phyloP scores from a whole-genome alignment of 371 early-diverging fungal species.

The Cladochytrium tenue region DNA sequence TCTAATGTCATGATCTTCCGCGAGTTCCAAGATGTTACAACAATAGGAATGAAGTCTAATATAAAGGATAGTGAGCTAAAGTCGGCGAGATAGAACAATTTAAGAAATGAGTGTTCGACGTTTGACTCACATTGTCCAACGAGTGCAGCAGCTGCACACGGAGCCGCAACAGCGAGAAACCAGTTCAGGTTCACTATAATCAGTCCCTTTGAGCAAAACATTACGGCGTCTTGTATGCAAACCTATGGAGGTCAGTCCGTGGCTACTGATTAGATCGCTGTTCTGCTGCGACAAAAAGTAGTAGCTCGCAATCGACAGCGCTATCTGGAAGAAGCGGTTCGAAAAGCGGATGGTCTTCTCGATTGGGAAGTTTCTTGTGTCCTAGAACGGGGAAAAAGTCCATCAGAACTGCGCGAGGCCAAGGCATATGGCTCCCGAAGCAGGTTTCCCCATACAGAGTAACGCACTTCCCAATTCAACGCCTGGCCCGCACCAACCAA shows the following conservation, averaged over 20 bases:
- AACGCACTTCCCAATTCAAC: no score
- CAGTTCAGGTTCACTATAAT: slow-evolving; percentile 27
- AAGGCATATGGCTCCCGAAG: no score
- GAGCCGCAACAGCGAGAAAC: slow-evolving; percentile 27
- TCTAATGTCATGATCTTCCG: slow-evolving; percentile 32
- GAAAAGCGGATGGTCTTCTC: slow-evolving; percentile 38
- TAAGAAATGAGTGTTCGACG: not conserved
- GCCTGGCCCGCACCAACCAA: no score
- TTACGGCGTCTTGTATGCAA: not conserved
- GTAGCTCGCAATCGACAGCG: slow-evolving; percentile 26
- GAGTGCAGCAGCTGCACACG: slow-evolving; percentile 24
- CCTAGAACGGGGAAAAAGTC: not conserved
- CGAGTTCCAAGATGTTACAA: slow-evolving; percentile 35
- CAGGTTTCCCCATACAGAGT: no score
- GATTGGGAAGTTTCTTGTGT: slow-evolving; percentile 29
- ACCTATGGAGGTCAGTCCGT: slow-evolving; percentile 18
- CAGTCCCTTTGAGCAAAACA: not conserved
- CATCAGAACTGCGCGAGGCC: no score
- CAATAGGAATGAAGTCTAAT: slow-evolving; percentile 31
- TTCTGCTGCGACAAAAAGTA: slow-evolving; percentile 29
- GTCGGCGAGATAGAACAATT: not conserved
- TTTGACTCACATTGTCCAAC: slow-evolving; percentile 28
- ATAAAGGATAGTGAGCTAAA: not conserved
- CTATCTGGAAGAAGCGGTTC: slow-evolving; percentile 31
- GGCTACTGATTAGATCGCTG: slow-evolving; percentile 10